phyloP scores from a whole-genome alignment of 75 land plant genomes.

The Sequoia sempervirens region DNA sequence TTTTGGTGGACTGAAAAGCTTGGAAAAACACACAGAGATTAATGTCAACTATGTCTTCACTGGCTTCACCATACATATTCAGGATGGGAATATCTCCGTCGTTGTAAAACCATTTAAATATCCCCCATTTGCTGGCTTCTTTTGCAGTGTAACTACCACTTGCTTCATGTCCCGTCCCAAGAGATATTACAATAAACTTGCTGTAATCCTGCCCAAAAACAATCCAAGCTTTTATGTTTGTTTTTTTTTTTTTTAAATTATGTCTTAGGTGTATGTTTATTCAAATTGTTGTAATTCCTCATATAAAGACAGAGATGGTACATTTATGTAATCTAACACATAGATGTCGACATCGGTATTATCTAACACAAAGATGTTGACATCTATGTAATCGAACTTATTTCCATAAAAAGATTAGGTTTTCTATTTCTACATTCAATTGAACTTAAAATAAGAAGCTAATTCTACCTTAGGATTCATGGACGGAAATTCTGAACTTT shows the following conservation, averaged over 20 bases:
- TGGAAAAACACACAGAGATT: constrained; percentile 36
- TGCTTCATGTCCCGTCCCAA: constrained; percentile 24
- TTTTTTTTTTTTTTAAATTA: no score
- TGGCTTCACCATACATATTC: constrained; percentile 40
- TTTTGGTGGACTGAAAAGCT: constrained; percentile 24
- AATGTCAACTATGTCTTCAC: constrained; percentile 61
- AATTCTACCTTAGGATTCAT: constrained; percentile 9
- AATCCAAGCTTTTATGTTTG: background rate
- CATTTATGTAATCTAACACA: no score
- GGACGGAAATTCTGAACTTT: constrained; percentile 7
- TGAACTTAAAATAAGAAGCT: no score
- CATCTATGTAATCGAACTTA: no score
- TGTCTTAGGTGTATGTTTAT: no score
- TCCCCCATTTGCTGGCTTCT: constrained; percentile 45
- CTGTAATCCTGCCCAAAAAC: constrained; percentile 5
- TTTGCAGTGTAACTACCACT: constrained; percentile 14
- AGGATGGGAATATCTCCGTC: constrained; percentile 41
- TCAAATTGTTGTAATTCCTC: no score
- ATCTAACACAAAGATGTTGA: no score
- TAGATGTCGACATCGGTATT: no score
- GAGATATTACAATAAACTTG: constrained; percentile 33
- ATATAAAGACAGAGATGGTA: no score
- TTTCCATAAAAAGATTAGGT: no score
- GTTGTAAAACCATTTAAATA: constrained; percentile 46
- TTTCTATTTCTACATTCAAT: no score